Base-by-base conservation (phyloP, 169 alveolate genomes). In the Plasmodium coatneyi region DNA sequence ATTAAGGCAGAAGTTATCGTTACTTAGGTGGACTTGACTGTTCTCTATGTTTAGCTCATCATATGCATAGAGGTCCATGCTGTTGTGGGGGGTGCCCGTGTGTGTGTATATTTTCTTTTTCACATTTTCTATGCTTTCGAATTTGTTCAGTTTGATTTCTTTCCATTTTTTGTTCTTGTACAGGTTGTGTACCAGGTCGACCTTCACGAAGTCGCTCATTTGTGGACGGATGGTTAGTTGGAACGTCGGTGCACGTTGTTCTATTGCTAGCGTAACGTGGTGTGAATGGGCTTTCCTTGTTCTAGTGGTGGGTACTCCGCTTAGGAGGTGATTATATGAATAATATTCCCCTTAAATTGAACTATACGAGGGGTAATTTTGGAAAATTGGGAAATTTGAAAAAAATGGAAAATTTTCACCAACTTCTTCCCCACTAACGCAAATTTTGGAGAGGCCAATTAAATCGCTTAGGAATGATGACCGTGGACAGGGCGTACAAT, bases 71-170 rank as follows among this genome's bases (percentile, higher is more conserved):
- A 95, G 70, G n/a, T 83, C 70, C 96, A 93, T 92, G 52, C 39
- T 56, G 28, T 87, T 81, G 7, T 86, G 76, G 5, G 41, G 81
- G 10, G 95, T 95, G 0, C 97, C 97, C 22, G 96, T 90, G 60
- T 95, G 89, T 10, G 84, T 49, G 93, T 95, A 95, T 25, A 95
- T 92, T 72, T 95, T 95, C 36, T 91, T 89, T 41, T 95, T 95
- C 34, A 95, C 84, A 72, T 80, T 95, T 5, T 84, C 89, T 36
- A 95, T 84, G 3, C 93, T 92, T 34, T 93, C 95, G n/a, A 81
- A 52, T 66, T 76, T 93, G 60, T 95, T 92, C 16, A 95, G 39
- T 60, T 95, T 82, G 19, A 95, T 93, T 72, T 95, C 97, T 30
- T 36, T 92, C 96, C 96, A 95, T 49, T 30, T 43, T 72, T 93